Conservation (phyloP, 2,329 filamentous ascomycete genomes). For the Reticulascus tulasneorum region DNA sequence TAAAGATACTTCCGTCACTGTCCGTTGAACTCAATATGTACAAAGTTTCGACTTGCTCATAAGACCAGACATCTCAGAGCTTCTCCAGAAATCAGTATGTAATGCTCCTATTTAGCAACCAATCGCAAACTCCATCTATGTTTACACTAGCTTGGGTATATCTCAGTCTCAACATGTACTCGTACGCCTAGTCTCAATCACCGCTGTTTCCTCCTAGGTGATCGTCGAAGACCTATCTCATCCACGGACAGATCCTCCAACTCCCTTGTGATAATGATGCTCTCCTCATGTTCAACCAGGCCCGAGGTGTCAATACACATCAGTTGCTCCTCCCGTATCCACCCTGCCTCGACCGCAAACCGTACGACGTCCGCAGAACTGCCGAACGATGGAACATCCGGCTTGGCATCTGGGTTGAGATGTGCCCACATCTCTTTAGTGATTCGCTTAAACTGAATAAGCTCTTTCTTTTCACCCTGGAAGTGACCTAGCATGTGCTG, state of each 20-base stretch:
- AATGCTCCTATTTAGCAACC: no score
- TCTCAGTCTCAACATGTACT: neutral
- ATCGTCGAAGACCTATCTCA: conserved; percentile 7
- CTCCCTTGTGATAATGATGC: conserved; percentile 31
- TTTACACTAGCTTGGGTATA: no score
- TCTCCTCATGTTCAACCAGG: conserved; percentile 31
- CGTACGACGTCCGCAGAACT: conserved; percentile 53
- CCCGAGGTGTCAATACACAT: no score
- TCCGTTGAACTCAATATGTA: no score
- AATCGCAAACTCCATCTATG: no score
- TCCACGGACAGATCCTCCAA: no score
- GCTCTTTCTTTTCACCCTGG: conserved; percentile 39
- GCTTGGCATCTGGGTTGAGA: conserved; percentile 46
- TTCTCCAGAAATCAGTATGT: no score
- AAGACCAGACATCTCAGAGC: no score
- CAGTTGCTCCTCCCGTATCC: conserved; percentile 52
- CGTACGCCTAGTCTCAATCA: neutral
- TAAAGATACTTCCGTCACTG: no score
- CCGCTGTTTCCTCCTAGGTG: conserved; percentile 2
- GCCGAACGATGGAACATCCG: conserved; percentile 45
- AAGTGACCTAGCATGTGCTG: conserved; percentile 47
- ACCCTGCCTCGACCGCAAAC: conserved; percentile 55
- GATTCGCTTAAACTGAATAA: conserved; percentile 40
- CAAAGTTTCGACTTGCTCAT: no score
- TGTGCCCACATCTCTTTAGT: conserved; percentile 53